Percentiles rank a stretch among this genome's conserved stretches.
phyloP scores from a whole-genome alignment of 139 green algal species.

The Dunaliella primolecta region DNA sequence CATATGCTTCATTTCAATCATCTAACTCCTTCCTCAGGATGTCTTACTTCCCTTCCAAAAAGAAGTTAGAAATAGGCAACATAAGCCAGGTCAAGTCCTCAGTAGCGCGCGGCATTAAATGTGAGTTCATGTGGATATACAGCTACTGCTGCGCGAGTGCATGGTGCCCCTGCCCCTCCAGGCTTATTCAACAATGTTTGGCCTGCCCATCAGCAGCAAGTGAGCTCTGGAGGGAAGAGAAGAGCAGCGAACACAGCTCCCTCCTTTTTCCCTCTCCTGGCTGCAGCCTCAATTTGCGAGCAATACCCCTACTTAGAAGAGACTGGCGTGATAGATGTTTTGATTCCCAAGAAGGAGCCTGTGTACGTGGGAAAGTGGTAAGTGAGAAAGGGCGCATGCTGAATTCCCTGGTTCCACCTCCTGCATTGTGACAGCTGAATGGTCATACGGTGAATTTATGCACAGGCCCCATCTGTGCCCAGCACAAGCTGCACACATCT shows the following conservation, averaged over 20 bases:
- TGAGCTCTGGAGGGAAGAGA: neutral
- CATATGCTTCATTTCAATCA: too few relatives aligned
- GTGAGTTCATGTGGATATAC: conserved; percentile 58
- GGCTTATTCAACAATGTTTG: too few relatives aligned
- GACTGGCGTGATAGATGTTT: conserved; percentile 76
- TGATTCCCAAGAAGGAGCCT: conserved; percentile 95
- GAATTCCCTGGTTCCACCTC: too few relatives aligned
- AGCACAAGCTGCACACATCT: too few relatives aligned
- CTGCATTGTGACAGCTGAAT: too few relatives aligned
- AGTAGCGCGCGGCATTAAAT: conserved; percentile 78
- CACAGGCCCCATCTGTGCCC: too few relatives aligned
- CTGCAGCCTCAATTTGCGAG: conserved; percentile 80
- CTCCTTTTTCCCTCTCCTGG: neutral
- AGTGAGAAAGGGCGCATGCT: conserved; percentile 22
- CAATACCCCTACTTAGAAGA: conserved; percentile 85
- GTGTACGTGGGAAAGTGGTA: conserved; percentile 87
- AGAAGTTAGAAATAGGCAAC: conserved; percentile 60
- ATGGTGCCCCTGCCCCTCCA: too few relatives aligned
- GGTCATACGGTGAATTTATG: too few relatives aligned
- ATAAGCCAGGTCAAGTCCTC: conserved; percentile 84
- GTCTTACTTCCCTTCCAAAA: conserved; percentile 34
- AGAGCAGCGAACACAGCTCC: neutral
- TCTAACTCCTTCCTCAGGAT: neutral
- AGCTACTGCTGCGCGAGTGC: too few relatives aligned
- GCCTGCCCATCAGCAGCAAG: too few relatives aligned